A percentile compares a stretch with the other conserved stretches of the same genome.
Conservation (phyloP, 2,329 filamentous ascomycete genomes). For the Westerdykella ornata region DNA sequence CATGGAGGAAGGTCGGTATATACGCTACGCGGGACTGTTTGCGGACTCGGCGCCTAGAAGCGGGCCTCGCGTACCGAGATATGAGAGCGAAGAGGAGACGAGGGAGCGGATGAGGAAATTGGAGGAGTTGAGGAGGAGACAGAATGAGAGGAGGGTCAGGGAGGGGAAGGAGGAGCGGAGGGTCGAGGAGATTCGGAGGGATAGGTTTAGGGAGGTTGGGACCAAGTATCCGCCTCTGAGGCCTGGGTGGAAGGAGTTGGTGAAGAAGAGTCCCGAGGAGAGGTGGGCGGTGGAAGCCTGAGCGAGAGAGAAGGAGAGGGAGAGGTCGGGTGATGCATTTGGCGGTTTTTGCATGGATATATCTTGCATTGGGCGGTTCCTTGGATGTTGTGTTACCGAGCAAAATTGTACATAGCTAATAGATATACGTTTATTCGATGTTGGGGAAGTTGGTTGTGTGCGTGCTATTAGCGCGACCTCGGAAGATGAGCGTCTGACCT, state of each 20-base stretch:
- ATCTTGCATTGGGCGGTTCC: conserved; percentile 3
- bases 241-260: not conserved
- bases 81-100: conserved; percentile 1
- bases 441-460: too few relatives aligned
- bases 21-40: not conserved
- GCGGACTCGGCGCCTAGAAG: not conserved
- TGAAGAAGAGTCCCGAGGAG: conserved; percentile 3
- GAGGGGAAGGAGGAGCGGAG: conserved; percentile 1
- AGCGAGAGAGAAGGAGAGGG: too few relatives aligned
- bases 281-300: conserved; percentile 5
- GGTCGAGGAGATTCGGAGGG: conserved; percentile 1
- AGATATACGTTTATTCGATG: too few relatives aligned
- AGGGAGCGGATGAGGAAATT: not conserved
- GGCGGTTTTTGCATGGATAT: not conserved
- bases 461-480: too few relatives aligned
- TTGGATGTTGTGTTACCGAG: conserved; percentile 26
- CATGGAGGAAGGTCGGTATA: too few relatives aligned
- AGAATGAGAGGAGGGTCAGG: not conserved
- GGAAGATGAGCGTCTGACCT: too few relatives aligned
- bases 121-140: not conserved
- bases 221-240: conserved; percentile 2
- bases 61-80: not conserved
- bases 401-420: too few relatives aligned
- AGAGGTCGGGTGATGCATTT: too few relatives aligned
- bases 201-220: not conserved